phyloP scores from a whole-genome alignment of 495 filamentous ascomycete species.

The Amphirosellinia nigrospora region DNA sequence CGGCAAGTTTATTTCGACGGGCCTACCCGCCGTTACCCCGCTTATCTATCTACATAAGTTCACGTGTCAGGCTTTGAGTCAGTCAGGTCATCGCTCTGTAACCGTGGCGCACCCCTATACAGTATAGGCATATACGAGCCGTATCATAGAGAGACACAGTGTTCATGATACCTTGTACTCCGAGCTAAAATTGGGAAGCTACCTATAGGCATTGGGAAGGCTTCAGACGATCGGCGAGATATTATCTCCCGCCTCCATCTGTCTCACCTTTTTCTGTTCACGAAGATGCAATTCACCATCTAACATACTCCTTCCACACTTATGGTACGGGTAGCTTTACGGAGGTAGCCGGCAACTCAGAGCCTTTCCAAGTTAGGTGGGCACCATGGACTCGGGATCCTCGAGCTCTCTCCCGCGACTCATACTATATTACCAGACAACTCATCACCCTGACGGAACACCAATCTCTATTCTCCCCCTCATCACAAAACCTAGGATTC shows the following conservation, averaged over 20 bases:
- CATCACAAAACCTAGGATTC: conserved; percentile 58
- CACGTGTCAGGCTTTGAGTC: neutral
- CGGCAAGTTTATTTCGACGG: conserved; percentile 24
- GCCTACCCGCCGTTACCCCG: conserved; percentile 4
- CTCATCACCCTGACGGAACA: conserved; percentile 61
- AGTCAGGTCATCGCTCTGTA: neutral
- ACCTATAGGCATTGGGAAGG: neutral
- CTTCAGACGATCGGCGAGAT: neutral
- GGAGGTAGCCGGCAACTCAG: neutral
- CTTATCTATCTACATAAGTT: neutral
- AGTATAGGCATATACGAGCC: neutral
- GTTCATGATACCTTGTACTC: no score
- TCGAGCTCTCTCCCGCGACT: conserved; percentile 33
- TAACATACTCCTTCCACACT: neutral
- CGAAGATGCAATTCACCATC: neutral
- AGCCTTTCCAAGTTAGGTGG: neutral
- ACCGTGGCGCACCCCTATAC: neutral
- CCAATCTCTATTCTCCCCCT: conserved; percentile 76
- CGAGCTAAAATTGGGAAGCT: no score
- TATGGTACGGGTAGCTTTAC: neutral
- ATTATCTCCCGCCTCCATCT: neutral
- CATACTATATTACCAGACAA: conserved; percentile 72
- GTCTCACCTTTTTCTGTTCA: neutral
- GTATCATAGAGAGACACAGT: neutral
- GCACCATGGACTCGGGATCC: conserved; percentile 31